Evolutionary conservation across 768 basidiomycete genomes (phyloP), one percentile per base, ranked within the genome.

Genomic region (Russula foetens): DNA sequence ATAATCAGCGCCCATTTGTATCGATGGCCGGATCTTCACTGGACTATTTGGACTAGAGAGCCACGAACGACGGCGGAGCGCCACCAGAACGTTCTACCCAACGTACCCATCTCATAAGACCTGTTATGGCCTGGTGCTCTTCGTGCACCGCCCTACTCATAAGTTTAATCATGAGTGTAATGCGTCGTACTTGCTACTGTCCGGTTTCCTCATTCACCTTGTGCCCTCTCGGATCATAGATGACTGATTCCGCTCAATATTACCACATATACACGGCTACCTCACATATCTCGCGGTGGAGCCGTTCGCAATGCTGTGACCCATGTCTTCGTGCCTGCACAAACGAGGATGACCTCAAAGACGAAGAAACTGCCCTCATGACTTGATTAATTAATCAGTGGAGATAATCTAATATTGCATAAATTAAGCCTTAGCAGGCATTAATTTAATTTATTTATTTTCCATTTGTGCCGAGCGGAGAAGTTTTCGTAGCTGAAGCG

Each of bases 1-100:
- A 56, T 49, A 56, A 47, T 41, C 23, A 29, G 24, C 39, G 41
- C 33, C 38, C 49, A 35, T 47, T 17, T 57, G 60, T 62, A 53
- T 52, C 23, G 31, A 57, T 56, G 51, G 17, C 17, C 7, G 38
- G 51, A 24, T 39, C 38, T 53, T 29, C 23, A 33, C 9, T 19
- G n/a, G 23, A 4, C 3, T 28, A 28, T 43, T 39, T 52, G 47
- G 41, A 17, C 28, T n/a, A 53, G 39, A 39, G 11, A 41, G 14
- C 7, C 6, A n/a, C 12, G 19, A 23, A 51, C 50, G 35, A 12
- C 48, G 26, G 35, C 35, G 21, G 33, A 41, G 9, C 55, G 24
- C 9, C 3, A 31, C 17, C 29, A 41, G 23, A 31, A 24, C 35
- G 17, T 39, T 38, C 35, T 35, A 35, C 4, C 35, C 31, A n/a